Base-by-base conservation (phyloP, 192 early-diverging fungal genomes). In the Coemansia asiatica region DNA sequence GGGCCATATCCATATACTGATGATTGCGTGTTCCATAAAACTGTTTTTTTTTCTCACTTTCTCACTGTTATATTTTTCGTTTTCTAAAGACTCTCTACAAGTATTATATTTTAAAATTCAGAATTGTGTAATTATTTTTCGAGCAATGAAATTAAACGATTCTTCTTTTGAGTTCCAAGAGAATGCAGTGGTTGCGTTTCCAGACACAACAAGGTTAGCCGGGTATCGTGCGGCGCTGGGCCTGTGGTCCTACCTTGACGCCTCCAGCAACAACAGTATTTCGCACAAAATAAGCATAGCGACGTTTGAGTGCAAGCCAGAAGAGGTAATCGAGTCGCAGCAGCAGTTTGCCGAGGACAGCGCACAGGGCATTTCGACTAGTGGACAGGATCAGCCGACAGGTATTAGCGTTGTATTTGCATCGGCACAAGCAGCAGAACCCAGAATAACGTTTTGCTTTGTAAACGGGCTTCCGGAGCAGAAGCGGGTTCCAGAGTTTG, bases 221-320 rank as follows among this genome's bases (percentile, higher is more conserved):
- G 77, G 77, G 26, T 80, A 74, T 54, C 77, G 77, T 25, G 68
- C 77, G 28, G 77, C 65, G 18, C 65, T 80, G 19, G 65, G 46
- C 22, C 72, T 80, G 6, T 70, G 72, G 64, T 36, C 16, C 25
- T 12, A 29, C 16, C 59, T 80, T 18, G 53, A 5, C 55, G 16
- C 22, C 23, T 2, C 3, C 55, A 44, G 29, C 26, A 27, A 8
- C 40, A 10, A 29, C 9, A 1, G 38, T 47, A 38, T 31, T 26
- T 2, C 12, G n/a, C n/a, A n/a, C n/a, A n/a, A n/a, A 53, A 64
- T 21, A 9, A 54, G 49, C 55, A 44, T 25, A 15, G 46, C 23
- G 9, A 38, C 25, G 27, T 60, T 70, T 46, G 25, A 36, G 22
- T 22, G 27, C 22, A 50, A 35, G 38, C 56, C 55, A 18, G 61